Conservation (phyloP, 176 grass and related monocot species). For the Panicum miliaceum region DNA sequence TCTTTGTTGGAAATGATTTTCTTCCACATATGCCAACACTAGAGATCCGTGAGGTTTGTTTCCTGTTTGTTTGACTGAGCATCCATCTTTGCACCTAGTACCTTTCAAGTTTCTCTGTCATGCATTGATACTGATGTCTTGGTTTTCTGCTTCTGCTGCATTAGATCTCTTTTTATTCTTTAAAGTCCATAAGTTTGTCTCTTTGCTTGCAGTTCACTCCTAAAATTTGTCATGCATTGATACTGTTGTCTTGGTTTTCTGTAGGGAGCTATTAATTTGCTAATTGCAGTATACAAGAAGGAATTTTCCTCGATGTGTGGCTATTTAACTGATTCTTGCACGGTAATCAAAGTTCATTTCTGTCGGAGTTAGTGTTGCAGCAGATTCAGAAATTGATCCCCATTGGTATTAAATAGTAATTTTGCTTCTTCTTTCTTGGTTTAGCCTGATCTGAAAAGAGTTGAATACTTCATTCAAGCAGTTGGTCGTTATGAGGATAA, state of each 20-base stretch:
- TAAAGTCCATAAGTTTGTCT: neutral
- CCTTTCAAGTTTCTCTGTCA: slow-evolving; percentile 13
- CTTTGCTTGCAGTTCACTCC: slow-evolving; percentile 1
- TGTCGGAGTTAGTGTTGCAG: neutral
- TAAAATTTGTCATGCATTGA: slow-evolving; percentile 8
- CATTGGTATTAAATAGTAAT: slow-evolving; percentile 15
- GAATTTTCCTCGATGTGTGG: slow-evolving; percentile 86
- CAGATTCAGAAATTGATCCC: slow-evolving; percentile 16
- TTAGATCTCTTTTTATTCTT: slow-evolving; percentile 26
- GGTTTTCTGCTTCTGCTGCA: slow-evolving; percentile 11
- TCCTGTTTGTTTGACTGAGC: slow-evolving; percentile 40
- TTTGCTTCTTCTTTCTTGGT: slow-evolving; percentile 38
- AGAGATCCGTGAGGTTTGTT: slow-evolving; percentile 96
- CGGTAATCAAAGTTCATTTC: slow-evolving; percentile 56
- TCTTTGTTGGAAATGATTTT: slow-evolving; percentile 99
- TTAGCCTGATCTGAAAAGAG: slow-evolving; percentile 82
- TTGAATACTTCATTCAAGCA: slow-evolving; percentile 99
- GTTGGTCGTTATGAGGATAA: slow-evolving; percentile 86
- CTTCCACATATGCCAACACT: slow-evolving; percentile 98
- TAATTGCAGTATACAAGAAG: slow-evolving; percentile 97
- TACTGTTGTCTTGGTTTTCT: slow-evolving; percentile 39
- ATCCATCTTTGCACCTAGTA: slow-evolving; percentile 17
- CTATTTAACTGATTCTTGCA: slow-evolving; percentile 92
- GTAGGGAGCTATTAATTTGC: slow-evolving; percentile 97
- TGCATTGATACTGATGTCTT: neutral